phyloP scores from a whole-genome alignment of 208 protist genomes.

The Angomonas ambiguus region DNA sequence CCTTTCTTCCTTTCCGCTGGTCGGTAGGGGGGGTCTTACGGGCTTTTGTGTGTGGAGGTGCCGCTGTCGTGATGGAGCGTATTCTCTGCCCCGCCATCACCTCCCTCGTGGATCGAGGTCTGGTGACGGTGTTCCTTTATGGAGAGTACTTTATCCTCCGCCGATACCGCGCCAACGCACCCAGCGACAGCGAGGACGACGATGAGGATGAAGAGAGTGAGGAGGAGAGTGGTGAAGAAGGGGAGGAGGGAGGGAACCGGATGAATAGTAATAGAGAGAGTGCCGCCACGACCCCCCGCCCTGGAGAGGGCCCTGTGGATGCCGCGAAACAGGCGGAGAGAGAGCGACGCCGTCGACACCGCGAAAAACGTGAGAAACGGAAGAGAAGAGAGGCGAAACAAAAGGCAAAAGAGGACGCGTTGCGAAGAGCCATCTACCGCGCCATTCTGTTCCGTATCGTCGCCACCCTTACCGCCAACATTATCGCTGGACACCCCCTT shows the following conservation, averaged over 20 bases:
- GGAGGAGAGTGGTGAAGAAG: constrained; percentile 7
- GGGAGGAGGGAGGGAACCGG: not conserved
- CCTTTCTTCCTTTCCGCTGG: not conserved
- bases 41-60: constrained; percentile 4
- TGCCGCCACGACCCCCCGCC: not conserved
- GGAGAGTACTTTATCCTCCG: constrained; percentile 73
- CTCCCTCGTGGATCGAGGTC: constrained; percentile 51
- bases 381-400: not conserved
- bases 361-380: not conserved
- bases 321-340: not conserved
- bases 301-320: not conserved
- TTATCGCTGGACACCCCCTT: constrained; percentile 68
- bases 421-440: constrained; percentile 25
- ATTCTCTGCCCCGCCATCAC: constrained; percentile 48
- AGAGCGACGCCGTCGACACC: not conserved
- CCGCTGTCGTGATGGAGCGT: constrained; percentile 27
- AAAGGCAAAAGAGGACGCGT: not conserved
- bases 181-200: constrained; percentile 28
- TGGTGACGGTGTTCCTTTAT: constrained; percentile 59
- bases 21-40: not conserved
- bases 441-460: constrained; percentile 75
- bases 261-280: constrained; percentile 1
- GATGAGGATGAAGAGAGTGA: constrained; percentile 22
- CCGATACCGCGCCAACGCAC: constrained; percentile 42
- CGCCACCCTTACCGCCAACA: constrained; percentile 49